Conservation (phyloP, 257 asterid genomes). For the Przewalskia tangutica region DNA sequence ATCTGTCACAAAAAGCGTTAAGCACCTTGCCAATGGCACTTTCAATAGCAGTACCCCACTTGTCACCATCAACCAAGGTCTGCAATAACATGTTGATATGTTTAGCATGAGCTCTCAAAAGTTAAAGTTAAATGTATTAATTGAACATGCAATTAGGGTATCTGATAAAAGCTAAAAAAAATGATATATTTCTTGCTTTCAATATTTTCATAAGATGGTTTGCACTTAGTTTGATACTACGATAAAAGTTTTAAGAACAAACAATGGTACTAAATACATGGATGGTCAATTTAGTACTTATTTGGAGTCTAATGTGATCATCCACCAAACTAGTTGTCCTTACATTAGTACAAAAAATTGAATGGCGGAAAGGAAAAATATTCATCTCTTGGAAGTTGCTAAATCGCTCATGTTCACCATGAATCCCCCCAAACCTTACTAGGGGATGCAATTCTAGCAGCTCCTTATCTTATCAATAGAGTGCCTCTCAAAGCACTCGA, state of each 20-base stretch:
- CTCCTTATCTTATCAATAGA: background rate
- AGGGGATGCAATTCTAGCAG: background rate
- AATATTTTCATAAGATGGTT: too few species aligned
- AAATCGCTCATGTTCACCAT: background rate
- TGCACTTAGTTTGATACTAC: too few species aligned
- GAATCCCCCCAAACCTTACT: background rate
- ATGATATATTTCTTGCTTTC: background rate
- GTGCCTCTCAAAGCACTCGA: background rate
- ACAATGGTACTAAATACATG: too few species aligned
- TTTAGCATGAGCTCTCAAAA: background rate
- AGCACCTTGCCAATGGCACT: constrained; percentile 69
- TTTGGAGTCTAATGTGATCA: background rate
- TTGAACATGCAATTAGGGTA: background rate
- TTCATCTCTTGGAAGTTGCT: background rate
- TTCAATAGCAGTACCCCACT: constrained; percentile 79
- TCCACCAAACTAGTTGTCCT: background rate
- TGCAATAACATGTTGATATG: constrained; percentile 17
- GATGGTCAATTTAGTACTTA: too few species aligned
- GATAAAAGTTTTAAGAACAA: too few species aligned
- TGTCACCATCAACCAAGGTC: constrained; percentile 64
- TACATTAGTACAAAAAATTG: background rate
- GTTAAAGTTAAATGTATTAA: background rate
- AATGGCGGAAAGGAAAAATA: background rate
- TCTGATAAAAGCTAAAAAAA: background rate
- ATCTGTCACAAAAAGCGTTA: constrained; percentile 82